Evolutionary conservation across 345 rosid genomes (phyloP), one percentile per base, ranked within the genome.

Genomic region (Hibiscus mutabilis): DNA sequence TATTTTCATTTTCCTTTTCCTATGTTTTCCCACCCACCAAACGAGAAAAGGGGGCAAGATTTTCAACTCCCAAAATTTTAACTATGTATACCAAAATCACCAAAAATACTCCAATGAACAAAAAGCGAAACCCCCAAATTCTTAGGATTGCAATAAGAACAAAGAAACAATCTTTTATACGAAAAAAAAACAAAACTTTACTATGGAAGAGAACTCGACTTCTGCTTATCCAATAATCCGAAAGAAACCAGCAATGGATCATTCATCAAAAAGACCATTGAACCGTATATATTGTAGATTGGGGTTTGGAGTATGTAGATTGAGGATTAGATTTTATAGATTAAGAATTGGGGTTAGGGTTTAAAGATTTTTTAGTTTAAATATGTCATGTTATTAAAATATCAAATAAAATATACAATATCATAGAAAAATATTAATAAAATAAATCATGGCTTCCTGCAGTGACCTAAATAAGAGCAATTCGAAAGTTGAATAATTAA

Each of bases 1-100:
- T 75, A 27, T 70, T 76, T 86, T 52, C 80, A 87, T n/a, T 77
- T 78, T 84, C 86, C 84, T 86, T 55, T 76, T 51, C 63, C 66
- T 22, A 52, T 42, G 51, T 66, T 67, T 67, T 61, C 49, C 33
- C 5, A 19, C 60, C 47, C 56, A 71, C 16, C 19, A 64, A 63
- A 27, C 55, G 15, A 40, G 58, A 57, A 56, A 18, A 62, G 63
- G 24, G 61, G 18, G 27, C 44, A 62, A 40, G 64, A 61, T 51
- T 29, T 9, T 31, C 40, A 75, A 52, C n/a, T 31, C 35, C 60
- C 47, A 13, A 67, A 21, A 53, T 3, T 37, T 44, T 49, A 73
- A 67, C 33, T 46, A n/a, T 7, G 35, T 2, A 42, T 42, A 42
- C 46, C 46, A 42, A 42, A n/a, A n/a, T n/a, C n/a, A n/a, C n/a